Evolutionary conservation across 768 basidiomycete species (phyloP).

Genomic region (Hygrophoropsis aurantiaca): DNA sequence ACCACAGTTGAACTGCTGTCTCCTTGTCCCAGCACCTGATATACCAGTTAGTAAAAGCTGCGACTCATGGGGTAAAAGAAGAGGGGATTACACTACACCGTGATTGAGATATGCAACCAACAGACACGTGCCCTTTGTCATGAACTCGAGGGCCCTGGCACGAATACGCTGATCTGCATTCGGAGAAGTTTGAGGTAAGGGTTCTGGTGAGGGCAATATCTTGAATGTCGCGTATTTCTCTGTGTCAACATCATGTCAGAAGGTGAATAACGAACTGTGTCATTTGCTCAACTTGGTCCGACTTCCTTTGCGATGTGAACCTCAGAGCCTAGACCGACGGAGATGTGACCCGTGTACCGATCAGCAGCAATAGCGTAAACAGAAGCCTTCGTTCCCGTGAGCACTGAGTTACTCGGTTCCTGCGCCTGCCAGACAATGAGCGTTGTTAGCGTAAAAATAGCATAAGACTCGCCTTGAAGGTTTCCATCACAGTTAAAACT

Average conservation of each 20-base stretch:
- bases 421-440: not conserved
- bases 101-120: constrained; percentile 6
- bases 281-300: not conserved
- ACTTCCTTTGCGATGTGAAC: constrained; percentile 5
- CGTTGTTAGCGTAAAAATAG: not conserved
- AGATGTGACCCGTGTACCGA: not conserved
- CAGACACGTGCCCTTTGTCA: not conserved
- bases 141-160: not conserved
- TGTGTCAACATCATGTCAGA: constrained; percentile 1
- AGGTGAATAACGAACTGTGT: not conserved
- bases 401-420: constrained; percentile 3
- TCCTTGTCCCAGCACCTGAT: constrained; percentile 2
- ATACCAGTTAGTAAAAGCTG: too few relatives aligned
- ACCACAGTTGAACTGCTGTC: not conserved
- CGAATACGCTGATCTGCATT: constrained; percentile 1
- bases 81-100: constrained; percentile 4
- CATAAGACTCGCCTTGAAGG: constrained; percentile 1
- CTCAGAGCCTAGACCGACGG: constrained; percentile 2
- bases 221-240: constrained; percentile 4
- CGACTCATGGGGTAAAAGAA: not conserved
- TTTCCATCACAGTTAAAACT: not conserved
- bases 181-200: not conserved
- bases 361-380: constrained; percentile 2
- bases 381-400: constrained; percentile 3
- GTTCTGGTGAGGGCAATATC: constrained; percentile 1